These are phyloP conservation scores for Penicillium sp. DNA, from an alignment of 2,329 filamentous ascomycete genomes.

Conservation along the genomic window DNA sequence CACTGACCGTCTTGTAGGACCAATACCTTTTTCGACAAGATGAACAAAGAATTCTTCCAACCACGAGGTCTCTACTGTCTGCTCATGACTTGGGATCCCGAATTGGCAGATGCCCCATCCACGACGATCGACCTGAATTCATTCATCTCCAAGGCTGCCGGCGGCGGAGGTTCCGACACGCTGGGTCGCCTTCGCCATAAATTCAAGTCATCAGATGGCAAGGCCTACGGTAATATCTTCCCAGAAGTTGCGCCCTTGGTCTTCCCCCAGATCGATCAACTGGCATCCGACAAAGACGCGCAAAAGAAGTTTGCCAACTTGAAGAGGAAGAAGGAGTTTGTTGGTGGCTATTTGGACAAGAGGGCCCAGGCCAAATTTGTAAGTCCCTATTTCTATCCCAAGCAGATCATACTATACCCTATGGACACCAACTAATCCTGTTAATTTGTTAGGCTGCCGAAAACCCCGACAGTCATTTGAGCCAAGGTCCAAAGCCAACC, in stretches of 20 bases:
- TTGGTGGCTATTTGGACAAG: conserved; percentile 58
- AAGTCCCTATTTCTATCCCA: conserved; percentile 14
- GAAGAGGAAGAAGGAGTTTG: conserved; percentile 39
- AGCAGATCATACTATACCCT: not conserved
- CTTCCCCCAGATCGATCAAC: conserved; percentile 53
- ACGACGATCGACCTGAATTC: conserved; percentile 45
- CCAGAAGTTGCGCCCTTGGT: conserved; percentile 57
- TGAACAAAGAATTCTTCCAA: conserved; percentile 64
- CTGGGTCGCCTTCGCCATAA: conserved; percentile 39
- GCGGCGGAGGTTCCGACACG: conserved; percentile 22
- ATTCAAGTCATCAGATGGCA: conserved; percentile 47
- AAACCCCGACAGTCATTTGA: conserved; percentile 51
- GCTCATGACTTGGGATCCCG: conserved; percentile 61
- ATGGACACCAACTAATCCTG: not conserved
- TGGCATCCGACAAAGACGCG: conserved; percentile 21
- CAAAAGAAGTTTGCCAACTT: conserved; percentile 26
- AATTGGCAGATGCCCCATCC: conserved; percentile 35
- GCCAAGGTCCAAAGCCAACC: conserved; percentile 38
- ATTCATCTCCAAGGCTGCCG: conserved; percentile 42
- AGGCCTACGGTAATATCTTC: conserved; percentile 50
- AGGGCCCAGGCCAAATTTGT: conserved; percentile 56
- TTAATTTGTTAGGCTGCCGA: conserved; percentile 35
- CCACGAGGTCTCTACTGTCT: conserved; percentile 62
- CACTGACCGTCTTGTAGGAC: conserved; percentile 37
- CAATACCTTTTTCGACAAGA: conserved; percentile 61